Conservation (phyloP, 2,329 filamentous ascomycete species). For the Aspergillus sp. region DNA sequence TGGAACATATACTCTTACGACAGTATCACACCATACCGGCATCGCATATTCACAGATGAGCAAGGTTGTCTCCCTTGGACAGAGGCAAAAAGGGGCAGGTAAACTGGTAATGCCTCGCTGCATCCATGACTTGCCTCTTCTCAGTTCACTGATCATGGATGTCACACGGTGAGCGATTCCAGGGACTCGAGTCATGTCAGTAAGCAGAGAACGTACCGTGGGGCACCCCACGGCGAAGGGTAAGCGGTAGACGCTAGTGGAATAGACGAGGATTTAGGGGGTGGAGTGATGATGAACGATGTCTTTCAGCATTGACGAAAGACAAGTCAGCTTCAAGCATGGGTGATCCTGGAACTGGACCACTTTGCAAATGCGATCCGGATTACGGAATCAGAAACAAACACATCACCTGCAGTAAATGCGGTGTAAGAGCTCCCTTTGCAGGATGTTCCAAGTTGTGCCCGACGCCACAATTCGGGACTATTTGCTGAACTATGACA, state of each 20-base stretch:
- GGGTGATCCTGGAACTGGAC: background rate
- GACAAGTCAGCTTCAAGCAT: background rate
- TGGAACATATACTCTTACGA: background rate
- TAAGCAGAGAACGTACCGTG: background rate
- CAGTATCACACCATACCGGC: background rate
- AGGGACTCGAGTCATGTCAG: background rate
- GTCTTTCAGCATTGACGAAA: background rate
- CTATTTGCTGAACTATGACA: slow-evolving; percentile 3
- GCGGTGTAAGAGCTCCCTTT: background rate
- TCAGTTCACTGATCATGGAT: background rate
- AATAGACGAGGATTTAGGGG: background rate
- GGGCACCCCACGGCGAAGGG: background rate
- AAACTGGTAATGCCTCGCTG: background rate
- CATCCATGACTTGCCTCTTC: background rate
- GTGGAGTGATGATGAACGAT: background rate
- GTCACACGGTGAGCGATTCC: background rate
- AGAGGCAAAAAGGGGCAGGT: background rate
- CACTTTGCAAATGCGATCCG: background rate
- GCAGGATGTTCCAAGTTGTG: background rate
- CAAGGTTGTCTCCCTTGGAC: background rate
- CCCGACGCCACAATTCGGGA: background rate
- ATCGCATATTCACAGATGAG: background rate
- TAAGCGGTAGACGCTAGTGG: background rate
- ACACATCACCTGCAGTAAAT: background rate
- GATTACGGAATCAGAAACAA: background rate